Evolutionary conservation across 192 early-diverging fungal genomes (phyloP), one percentile per base, ranked within the genome.

Genomic region (Gryganskiella cystojenkinii): DNA sequence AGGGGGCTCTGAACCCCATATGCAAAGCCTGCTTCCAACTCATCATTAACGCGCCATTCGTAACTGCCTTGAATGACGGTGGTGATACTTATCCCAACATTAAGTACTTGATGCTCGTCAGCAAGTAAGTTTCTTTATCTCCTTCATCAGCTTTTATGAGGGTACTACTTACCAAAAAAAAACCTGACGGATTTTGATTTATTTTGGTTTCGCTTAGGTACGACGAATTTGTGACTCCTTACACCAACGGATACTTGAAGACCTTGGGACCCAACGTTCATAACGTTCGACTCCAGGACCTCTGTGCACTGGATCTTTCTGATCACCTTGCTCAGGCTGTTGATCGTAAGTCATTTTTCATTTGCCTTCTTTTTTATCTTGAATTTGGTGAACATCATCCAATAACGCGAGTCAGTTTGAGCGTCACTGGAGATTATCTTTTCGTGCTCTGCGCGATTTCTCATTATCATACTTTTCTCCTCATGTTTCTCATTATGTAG

Each of bases 11-110:
- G 6, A 3, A n/a, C 37, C 50, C 25, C 22, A 0, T 62, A 1
- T 64, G 62, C 22, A 62, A 62, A 31, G 61, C 62, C 3, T 64
- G 62, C 33, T 53, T 64, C 25, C 62, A 64, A 4, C 8, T 64
- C 13, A 42, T 40, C 0, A 15, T 28, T 1, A 20, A 20, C 0
- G 15, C 50, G 2, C 34, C 47, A 0, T 64, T 53, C 25, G 25
- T 64, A 24, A 14, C 33, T 17, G 35, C 51, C 22, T 14, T 64
- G 9, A 34, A 34, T n/a, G 50, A 20, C 8, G 49, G 49, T 14
- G 50, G 50, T 14, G 62, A 64, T 19, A 42, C 62, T n/a, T 35
- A 28, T 33, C 62, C 62, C 2, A 35, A 40, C 20, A 35, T 64
- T 11, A 51, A 64, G 24, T 64, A 64, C 25, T 49, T 64, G 13